phyloP scores from a whole-genome alignment of 352 stramenopile species.

The Phytophthora cryptogea region DNA sequence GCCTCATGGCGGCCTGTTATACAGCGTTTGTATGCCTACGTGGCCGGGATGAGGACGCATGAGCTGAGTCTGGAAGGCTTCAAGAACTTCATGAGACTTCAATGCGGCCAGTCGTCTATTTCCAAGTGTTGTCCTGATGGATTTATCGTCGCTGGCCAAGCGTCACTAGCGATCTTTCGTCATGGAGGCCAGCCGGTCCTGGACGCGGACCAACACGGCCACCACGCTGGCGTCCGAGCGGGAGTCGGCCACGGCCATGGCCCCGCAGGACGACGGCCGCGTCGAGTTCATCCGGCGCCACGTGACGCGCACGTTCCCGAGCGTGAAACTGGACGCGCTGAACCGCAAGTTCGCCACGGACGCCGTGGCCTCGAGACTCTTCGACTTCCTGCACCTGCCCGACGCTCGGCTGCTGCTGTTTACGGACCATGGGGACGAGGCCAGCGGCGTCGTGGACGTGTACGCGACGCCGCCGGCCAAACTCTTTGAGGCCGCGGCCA shows the following conservation, averaged over 20 bases:
- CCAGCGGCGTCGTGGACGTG: slow-evolving; percentile 55
- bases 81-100: too few relatives aligned
- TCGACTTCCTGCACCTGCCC: slow-evolving; percentile 74
- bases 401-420: slow-evolving; percentile 68
- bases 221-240: slow-evolving; percentile 6
- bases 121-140: not conserved
- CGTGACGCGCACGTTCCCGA: slow-evolving; percentile 69
- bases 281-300: slow-evolving; percentile 71
- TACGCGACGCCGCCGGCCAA: slow-evolving; percentile 61
- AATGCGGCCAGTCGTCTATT: too few relatives aligned
- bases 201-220: slow-evolving; percentile 18
- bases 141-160: not conserved
- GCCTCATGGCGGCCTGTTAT: too few relatives aligned
- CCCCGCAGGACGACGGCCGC: slow-evolving; percentile 58
- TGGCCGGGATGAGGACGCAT: too few relatives aligned
- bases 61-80: too few relatives aligned
- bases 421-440: slow-evolving; percentile 69
- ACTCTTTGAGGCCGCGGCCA: slow-evolving; percentile 42
- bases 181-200: slow-evolving; percentile 31
- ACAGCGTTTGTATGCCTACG: too few relatives aligned
- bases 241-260: not conserved
- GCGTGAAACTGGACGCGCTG: slow-evolving; percentile 61
- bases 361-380: slow-evolving; percentile 55
- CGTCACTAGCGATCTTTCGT: slow-evolving; percentile 6
- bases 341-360: slow-evolving; percentile 70